Conservation (phyloP, 345 rosid genomes). For the Clarkia xantiana region DNA sequence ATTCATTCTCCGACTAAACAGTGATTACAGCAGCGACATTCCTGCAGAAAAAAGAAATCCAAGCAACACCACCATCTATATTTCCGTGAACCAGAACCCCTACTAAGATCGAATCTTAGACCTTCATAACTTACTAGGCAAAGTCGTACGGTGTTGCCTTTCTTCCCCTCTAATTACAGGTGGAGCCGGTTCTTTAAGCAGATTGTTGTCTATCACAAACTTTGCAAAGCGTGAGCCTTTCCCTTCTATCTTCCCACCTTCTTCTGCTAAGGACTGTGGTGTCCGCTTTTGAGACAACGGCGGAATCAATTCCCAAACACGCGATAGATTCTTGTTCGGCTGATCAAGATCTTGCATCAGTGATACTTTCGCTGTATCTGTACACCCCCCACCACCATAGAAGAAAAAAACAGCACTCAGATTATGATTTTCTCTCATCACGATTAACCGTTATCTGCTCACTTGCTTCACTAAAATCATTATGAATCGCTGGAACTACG, state of each 20-base stretch:
- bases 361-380: constrained; percentile 43
- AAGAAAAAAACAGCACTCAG: background rate
- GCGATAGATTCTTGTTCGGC: constrained; percentile 46
- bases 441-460: constrained; percentile 5
- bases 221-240: constrained; percentile 78
- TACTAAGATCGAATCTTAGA: too few species aligned
- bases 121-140: constrained; percentile 59
- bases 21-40: too few species aligned
- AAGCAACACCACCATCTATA: too few species aligned
- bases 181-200: constrained; percentile 20
- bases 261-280: constrained; percentile 21
- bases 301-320: constrained; percentile 79
- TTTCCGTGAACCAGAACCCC: too few species aligned
- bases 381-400: constrained; percentile 1
- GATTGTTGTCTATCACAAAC: constrained; percentile 46
- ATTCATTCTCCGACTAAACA: too few species aligned
- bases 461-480: background rate
- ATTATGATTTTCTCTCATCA: too few species aligned
- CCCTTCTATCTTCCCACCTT: constrained; percentile 30
- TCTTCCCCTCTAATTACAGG: constrained; percentile 11
- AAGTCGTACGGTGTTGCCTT: constrained; percentile 18
- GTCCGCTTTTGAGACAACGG: constrained; percentile 44
- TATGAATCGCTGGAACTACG: background rate
- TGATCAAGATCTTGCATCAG: constrained; percentile 49
- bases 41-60: too few species aligned